phyloP scores from a whole-genome alignment of 148 eudicot genomes.

The Beta vulgaris region DNA sequence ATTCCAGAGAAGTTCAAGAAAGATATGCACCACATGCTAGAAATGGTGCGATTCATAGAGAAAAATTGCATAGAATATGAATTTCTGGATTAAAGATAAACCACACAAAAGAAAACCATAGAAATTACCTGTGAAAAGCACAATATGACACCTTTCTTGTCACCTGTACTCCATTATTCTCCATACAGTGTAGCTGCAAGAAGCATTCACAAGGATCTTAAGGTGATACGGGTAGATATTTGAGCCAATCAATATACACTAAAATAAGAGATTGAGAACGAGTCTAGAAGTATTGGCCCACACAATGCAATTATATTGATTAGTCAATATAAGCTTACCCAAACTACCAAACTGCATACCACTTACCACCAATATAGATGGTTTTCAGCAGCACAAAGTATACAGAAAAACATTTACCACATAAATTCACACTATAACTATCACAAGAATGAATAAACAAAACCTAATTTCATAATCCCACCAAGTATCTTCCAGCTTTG shows the following conservation, averaged over 20 bases:
- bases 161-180: conserved; percentile 54
- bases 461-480: not conserved
- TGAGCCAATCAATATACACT: not conserved
- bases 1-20: not conserved
- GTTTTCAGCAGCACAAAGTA: not conserved
- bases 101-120: conserved; percentile 4
- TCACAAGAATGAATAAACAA: not conserved
- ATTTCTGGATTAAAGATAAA: not conserved
- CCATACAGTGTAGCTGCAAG: conserved; percentile 73
- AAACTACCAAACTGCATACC: not conserved
- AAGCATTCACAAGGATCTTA: not conserved
- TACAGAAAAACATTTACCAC: too few species aligned
- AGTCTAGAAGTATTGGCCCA: not conserved
- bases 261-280: not conserved
- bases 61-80: not conserved
- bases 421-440: too few species aligned
- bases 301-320: not conserved
- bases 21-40: not conserved
- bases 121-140: conserved; percentile 65
- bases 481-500: not conserved
- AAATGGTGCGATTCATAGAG: not conserved
- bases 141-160: conserved; percentile 76
- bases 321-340: not conserved
- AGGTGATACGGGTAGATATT: not conserved
- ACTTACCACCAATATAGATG: not conserved